Evolutionary conservation across 352 stramenopile genomes (phyloP).

Genomic region (Phytopythium aichiense): DNA sequence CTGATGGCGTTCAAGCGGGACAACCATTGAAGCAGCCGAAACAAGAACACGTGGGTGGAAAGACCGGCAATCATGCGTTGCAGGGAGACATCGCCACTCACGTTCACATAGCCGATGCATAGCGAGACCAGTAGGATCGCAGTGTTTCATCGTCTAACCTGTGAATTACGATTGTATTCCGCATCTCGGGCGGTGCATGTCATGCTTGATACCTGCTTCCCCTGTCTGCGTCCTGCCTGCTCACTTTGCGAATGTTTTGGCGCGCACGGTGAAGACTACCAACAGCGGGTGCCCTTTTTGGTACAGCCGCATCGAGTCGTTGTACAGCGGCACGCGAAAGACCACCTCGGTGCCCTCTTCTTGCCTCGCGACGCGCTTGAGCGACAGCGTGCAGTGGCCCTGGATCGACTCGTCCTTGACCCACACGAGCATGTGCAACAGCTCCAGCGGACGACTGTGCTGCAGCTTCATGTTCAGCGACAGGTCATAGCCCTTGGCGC

Average conservation of each 20-base stretch:
- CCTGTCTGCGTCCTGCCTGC: not conserved
- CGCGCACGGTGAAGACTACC: conserved; percentile 73
- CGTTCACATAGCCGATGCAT: too few relatives aligned
- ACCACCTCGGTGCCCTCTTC: conserved; percentile 66
- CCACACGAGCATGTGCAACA: conserved; percentile 85
- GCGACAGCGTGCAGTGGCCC: conserved; percentile 75
- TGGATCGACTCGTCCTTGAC: conserved; percentile 76
- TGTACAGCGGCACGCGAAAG: conserved; percentile 73
- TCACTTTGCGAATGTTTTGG: conserved; percentile 83
- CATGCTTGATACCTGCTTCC: not conserved
- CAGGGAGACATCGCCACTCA: too few relatives aligned
- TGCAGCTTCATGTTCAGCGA: conserved; percentile 76
- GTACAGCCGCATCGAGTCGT: conserved; percentile 76
- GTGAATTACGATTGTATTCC: too few relatives aligned
- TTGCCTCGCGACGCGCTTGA: conserved; percentile 72
- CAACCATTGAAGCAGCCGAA: too few relatives aligned
- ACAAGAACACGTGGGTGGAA: too few relatives aligned
- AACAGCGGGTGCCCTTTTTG: conserved; percentile 66
- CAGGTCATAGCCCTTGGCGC: conserved; percentile 46
- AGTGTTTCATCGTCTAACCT: too few relatives aligned
- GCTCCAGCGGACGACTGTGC: conserved; percentile 59
- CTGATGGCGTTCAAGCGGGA: conserved; percentile 59
- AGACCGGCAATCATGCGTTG: too few relatives aligned
- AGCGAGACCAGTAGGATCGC: too few relatives aligned
- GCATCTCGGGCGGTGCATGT: too few relatives aligned